phyloP scores from a whole-genome alignment of 2,329 filamentous ascomycete species.

The Diaporthe sp. region DNA sequence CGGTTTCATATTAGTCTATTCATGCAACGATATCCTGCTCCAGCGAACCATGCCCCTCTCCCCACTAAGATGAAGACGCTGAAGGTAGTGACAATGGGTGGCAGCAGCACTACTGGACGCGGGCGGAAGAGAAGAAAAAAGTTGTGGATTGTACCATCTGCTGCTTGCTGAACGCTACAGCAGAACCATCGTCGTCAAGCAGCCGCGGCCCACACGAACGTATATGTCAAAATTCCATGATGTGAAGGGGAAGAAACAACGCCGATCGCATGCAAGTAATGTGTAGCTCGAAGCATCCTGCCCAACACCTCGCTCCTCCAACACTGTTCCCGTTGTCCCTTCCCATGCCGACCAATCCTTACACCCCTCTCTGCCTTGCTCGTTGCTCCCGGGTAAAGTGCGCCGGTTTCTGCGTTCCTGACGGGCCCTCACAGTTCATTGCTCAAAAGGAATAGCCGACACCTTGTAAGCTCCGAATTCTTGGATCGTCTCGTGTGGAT shows the following conservation, averaged over 20 bases:
- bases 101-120: neutral
- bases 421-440: neutral
- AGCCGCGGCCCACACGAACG: conserved; percentile 20
- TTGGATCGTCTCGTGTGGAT: neutral
- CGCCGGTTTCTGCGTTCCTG: neutral
- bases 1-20: conserved; percentile 22
- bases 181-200: neutral
- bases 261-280: conserved; percentile 35
- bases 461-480: neutral
- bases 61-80: neutral
- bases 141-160: conserved; percentile 22
- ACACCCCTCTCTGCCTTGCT: neutral
- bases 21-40: conserved; percentile 1
- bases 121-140: neutral
- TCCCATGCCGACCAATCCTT: neutral
- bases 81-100: neutral
- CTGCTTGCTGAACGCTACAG: conserved; percentile 8
- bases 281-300: conserved; percentile 34
- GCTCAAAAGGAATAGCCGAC: neutral
- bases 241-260: conserved; percentile 27
- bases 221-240: conserved; percentile 24
- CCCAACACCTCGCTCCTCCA: conserved; percentile 33
- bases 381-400: neutral
- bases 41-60: neutral
- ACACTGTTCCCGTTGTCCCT: neutral